Evolutionary conservation across 1,139 yeast genomes (phyloP).

Genomic region (Pneumocystis canis): DNA sequence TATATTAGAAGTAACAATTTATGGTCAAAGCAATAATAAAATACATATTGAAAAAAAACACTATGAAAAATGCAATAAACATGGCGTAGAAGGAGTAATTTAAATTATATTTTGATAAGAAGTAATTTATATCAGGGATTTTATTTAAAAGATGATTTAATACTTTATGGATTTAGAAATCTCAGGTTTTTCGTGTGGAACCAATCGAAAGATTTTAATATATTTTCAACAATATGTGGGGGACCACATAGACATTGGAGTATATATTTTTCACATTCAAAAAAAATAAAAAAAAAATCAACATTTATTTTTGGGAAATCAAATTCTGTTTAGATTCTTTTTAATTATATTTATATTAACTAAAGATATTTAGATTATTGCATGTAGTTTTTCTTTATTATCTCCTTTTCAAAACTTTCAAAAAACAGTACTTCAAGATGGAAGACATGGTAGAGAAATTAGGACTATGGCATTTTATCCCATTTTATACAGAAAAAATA

Average conservation of each 20-base stretch:
- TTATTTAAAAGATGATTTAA: slow-evolving; percentile 33
- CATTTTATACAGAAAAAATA: slow-evolving; percentile 16
- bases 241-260: slow-evolving; percentile 85
- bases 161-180: slow-evolving; percentile 71
- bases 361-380: not conserved
- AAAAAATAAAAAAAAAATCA: slow-evolving; percentile 24
- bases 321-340: slow-evolving; percentile 6
- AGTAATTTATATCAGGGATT: slow-evolving; percentile 22
- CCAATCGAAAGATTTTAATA: slow-evolving; percentile 60
- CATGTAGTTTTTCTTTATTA: not conserved
- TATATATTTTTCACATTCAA: slow-evolving; percentile 26
- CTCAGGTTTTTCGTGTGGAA: slow-evolving; percentile 69
- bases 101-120: not conserved
- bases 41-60: not conserved
- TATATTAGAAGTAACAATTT: not conserved
- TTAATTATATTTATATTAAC: not conserved
- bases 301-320: slow-evolving; percentile 41
- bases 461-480: slow-evolving; percentile 25
- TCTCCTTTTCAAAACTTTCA: slow-evolving; percentile 10
- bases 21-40: not conserved
- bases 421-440: slow-evolving; percentile 31
- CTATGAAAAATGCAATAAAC: not conserved
- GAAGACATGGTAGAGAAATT: slow-evolving; percentile 81
- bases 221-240: slow-evolving; percentile 65
- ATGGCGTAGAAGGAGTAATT: not conserved